Evolutionary conservation across 179 eudicot species (phyloP), one percentile per base, ranked within the genome.

Genomic region (Dionaea muscipula): DNA sequence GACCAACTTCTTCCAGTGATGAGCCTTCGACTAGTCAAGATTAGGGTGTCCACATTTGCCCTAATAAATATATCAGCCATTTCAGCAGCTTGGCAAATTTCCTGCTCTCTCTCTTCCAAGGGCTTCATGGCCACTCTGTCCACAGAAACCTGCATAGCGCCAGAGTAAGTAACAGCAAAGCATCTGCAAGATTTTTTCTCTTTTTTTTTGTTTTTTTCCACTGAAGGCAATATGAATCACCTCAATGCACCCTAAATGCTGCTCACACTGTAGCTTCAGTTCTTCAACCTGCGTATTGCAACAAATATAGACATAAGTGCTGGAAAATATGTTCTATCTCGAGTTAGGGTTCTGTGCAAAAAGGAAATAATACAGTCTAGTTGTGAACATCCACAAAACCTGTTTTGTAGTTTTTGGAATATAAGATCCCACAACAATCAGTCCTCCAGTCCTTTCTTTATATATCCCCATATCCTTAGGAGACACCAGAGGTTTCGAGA

Each of bases 331-430:
- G 26, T 36, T 20, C 31, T 28, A 14, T 1, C 33, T 24, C 33
- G 23, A 49, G 4, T 14, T 50, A 26, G 36, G 25, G 28, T 17
- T 4, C 13, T 45, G 23, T 20, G 48, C 8, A 63, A 19, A 47
- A 2, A 53, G 27, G 44, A 9, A 56, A 46, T 56, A 9, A n/a
- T 43, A 7, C 21, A 19, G 21, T 25, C 20, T 13, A 25, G 35
- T 15, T 4, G 52, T n/a, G 36, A 55, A 1, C 23, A 21, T 20
- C 15, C 11, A 33, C 49, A 64, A 10, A 28, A 91, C 98, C 94
- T 93, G 96, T 59, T 80, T 87, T 51, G 96, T 93, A 37, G 99
- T 93, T 71, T 93, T 93, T 16, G 99, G 96, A 60, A 93, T 96
- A 76, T 93, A 85, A 47, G 99, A 93, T 59, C 99, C 99, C 53